Evolutionary conservation across 192 early-diverging fungal genomes (phyloP).

Genomic region (Allomyces macrogynus): DNA sequence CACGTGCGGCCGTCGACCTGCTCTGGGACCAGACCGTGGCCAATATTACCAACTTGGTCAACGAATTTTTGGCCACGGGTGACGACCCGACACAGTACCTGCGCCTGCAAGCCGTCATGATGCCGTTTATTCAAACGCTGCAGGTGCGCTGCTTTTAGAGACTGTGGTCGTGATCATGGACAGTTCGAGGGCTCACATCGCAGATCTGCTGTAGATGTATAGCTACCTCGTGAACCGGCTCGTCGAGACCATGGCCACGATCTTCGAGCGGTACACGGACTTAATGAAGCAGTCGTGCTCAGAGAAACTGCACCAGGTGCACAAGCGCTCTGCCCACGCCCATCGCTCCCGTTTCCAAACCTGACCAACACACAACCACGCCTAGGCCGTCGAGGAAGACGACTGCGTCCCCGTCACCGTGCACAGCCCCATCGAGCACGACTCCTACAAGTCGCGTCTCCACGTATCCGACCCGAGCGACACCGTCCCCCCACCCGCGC

Average conservation of each 20-base stretch:
- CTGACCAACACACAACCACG: too few relatives aligned
- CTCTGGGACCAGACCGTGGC: slow-evolving; percentile 73
- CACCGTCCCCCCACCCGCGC: too few relatives aligned
- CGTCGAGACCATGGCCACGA: slow-evolving; percentile 45
- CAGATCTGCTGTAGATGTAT: slow-evolving; percentile 29
- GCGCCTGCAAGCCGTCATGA: slow-evolving; percentile 51
- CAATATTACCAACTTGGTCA: slow-evolving; percentile 59
- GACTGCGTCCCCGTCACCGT: slow-evolving; percentile 61
- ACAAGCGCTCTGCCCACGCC: background rate
- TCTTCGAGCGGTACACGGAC: slow-evolving; percentile 63
- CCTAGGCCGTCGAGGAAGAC: slow-evolving; percentile 55
- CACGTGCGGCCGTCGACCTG: slow-evolving; percentile 52
- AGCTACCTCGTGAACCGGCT: slow-evolving; percentile 48
- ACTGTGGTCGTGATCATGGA: too few relatives aligned
- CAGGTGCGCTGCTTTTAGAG: slow-evolving; percentile 37
- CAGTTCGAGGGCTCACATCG: slow-evolving; percentile 3
- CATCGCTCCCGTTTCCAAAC: background rate
- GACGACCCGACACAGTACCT: slow-evolving; percentile 58
- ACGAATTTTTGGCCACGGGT: slow-evolving; percentile 58
- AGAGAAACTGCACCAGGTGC: slow-evolving; percentile 45
- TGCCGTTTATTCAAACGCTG: slow-evolving; percentile 78
- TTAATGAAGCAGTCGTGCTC: slow-evolving; percentile 46
- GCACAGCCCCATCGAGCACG: slow-evolving; percentile 37
- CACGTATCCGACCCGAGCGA: too few relatives aligned
- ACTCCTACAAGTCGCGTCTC: slow-evolving; percentile 2